These are phyloP conservation scores for Penicillium glabrum DNA, from an alignment of 2,329 filamentous ascomycete species.

Conservation along the genomic window DNA sequence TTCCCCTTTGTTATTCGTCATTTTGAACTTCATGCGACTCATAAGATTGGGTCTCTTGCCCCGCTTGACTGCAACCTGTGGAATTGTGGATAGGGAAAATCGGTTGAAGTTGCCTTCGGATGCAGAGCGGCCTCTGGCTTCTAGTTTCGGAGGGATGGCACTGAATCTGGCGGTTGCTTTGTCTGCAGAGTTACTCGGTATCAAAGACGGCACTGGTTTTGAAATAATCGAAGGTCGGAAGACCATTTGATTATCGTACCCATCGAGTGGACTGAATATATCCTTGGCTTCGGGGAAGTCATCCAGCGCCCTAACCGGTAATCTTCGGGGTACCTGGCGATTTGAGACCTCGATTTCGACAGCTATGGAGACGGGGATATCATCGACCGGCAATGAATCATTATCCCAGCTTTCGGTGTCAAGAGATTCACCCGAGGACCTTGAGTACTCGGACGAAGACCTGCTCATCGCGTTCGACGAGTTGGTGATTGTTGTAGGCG, in stretches of 20 bases:
- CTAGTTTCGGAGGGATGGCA: not conserved
- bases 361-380: not conserved
- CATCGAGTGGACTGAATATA: not conserved
- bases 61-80: not conserved
- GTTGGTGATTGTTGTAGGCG: slow-evolving; percentile 1
- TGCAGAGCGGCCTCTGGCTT: not conserved
- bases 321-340: not conserved
- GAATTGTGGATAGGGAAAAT: not conserved
- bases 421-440: not conserved
- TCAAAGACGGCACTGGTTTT: not conserved
- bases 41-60: slow-evolving; percentile 12
- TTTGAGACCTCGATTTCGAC: not conserved
- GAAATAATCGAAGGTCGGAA: not conserved
- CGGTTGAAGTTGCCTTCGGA: not conserved
- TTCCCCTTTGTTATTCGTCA: slow-evolving; percentile 12
- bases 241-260: not conserved
- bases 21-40: slow-evolving; percentile 13
- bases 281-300: not conserved
- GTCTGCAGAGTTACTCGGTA: not conserved
- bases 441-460: not conserved
- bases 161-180: not conserved
- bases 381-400: not conserved
- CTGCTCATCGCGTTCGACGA: not conserved
- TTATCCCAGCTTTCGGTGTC: not conserved
- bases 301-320: not conserved